Conservation (phyloP, 164 flowering plant genomes). For the Dillenia suffruticosa region DNA sequence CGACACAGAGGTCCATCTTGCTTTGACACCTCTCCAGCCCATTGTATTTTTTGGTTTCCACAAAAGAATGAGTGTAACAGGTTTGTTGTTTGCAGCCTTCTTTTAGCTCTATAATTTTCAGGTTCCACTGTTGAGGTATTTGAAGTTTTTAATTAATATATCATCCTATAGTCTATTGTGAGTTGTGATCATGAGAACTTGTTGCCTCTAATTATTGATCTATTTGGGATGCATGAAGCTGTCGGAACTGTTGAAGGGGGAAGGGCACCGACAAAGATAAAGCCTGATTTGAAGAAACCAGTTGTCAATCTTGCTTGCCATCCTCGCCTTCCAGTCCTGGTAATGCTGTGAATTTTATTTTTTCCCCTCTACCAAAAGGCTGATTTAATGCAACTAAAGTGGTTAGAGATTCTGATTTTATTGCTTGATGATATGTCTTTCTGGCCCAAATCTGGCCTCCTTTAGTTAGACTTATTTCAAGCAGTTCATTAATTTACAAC, state of each 20-base stretch:
- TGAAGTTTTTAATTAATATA: neutral
- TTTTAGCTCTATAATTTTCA: too few relatives aligned
- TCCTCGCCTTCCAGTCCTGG: constrained; percentile 96
- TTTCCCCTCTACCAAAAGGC: too few relatives aligned
- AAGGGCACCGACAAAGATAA: constrained; percentile 90
- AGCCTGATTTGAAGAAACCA: constrained; percentile 96
- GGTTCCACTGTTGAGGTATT: neutral
- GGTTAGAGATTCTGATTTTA: too few relatives aligned
- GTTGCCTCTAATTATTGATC: constrained; percentile 15
- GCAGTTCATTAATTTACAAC: too few relatives aligned
- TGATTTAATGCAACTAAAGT: too few relatives aligned
- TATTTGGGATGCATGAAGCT: constrained; percentile 45
- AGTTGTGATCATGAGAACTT: neutral
- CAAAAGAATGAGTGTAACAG: constrained; percentile 96
- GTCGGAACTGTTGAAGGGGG: constrained; percentile 99
- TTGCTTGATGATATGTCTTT: too few relatives aligned
- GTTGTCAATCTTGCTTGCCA: constrained; percentile 97
- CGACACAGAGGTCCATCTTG: constrained; percentile 95
- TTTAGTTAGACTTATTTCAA: too few relatives aligned
- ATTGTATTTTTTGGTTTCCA: constrained; percentile 97
- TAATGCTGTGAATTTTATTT: constrained; percentile 16
- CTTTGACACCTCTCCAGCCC: constrained; percentile 96
- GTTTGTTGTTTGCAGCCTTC: constrained; percentile 26
- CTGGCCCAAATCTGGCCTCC: too few relatives aligned
- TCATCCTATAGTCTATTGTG: neutral